Base-by-base conservation (phyloP, 306 rosid genomes). In the Chamaecrista fasciculata region DNA sequence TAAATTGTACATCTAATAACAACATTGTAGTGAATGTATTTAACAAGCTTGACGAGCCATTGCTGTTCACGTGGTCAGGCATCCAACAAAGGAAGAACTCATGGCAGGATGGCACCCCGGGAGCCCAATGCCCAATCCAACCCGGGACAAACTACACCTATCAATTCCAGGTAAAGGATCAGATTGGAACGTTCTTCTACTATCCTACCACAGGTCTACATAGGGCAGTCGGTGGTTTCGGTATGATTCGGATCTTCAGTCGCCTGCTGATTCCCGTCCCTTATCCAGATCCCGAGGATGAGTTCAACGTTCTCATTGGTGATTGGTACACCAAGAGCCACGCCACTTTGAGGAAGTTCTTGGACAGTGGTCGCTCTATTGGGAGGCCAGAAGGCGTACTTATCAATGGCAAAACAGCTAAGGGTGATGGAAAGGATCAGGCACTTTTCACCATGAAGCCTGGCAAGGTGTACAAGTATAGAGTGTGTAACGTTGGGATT, bases 181-280 rank as follows among this genome's bases (percentile, higher is more conserved):
- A 91, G 56, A 89, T 89, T 2, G 96, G 96, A 1, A 79, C 74
- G 57, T 89, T 62, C 49, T 51, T 89, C 62, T 89, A 89, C 81
- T 83, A 81, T 56, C 93, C 96, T 1, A 40, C 81, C 24, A 83
- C 83, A 1, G 82, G 65, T 19, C 6, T 89, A 61, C 93, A 89
- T 19, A 64, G 87, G 37, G 83, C 91, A 0, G 82, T 77, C 0
- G 97, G 97, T 39, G 96, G 73, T 16, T 79, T 91, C 1, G 97
- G 97, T 0, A 92, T 96, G 8, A 87, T 88, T 0, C 78, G 91
- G 11, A 66, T 85, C 5, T 81, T 81, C 67, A 88, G 96, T 15
- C 96, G 97, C 25, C 12, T 78, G 12, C 69, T 86, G 69, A 88
- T 91, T 58, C 97, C 97, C 0, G 93, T 91, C 12, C 97, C 97